Conservation (phyloP, 1,284 basidiomycete species). For the Rhodotorula mucilaginosa region DNA sequence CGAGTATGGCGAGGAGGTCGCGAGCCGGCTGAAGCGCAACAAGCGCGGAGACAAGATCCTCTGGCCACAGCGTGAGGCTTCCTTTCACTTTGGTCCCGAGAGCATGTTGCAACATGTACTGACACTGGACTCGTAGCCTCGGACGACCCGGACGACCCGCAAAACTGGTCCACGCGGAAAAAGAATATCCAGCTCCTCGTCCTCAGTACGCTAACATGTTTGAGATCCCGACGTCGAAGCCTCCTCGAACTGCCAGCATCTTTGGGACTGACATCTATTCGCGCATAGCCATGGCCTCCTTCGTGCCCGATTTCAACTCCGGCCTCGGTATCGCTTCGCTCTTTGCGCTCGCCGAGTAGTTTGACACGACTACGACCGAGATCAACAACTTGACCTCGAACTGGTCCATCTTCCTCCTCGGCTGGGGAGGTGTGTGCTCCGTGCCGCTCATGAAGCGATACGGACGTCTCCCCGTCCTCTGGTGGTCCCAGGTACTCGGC, state of each 20-base stretch:
- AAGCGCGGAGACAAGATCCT: slow-evolving; percentile 56
- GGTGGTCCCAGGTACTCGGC: slow-evolving; percentile 60
- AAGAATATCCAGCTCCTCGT: slow-evolving; percentile 39
- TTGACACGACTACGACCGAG: slow-evolving; percentile 58
- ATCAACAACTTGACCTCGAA: slow-evolving; percentile 59
- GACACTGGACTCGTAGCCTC: slow-evolving; percentile 4
- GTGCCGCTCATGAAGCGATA: slow-evolving; percentile 57
- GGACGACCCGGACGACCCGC: slow-evolving; percentile 63
- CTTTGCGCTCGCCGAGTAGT: slow-evolving; percentile 61
- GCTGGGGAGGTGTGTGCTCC: slow-evolving; percentile 54
- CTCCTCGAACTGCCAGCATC: not conserved
- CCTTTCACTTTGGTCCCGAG: too few relatives aligned
- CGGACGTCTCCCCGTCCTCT: slow-evolving; percentile 62
- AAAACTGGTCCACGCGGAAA: slow-evolving; percentile 52
- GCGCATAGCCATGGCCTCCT: slow-evolving; percentile 31
- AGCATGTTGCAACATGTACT: too few relatives aligned
- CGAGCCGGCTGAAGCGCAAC: slow-evolving; percentile 56
- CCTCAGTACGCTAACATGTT: slow-evolving; percentile 13
- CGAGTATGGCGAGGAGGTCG: slow-evolving; percentile 47
- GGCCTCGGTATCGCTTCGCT: slow-evolving; percentile 50
- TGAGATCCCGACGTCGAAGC: not conserved
- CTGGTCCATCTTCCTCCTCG: slow-evolving; percentile 22
- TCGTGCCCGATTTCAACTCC: slow-evolving; percentile 42
- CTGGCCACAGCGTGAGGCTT: slow-evolving; percentile 61
- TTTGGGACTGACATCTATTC: not conserved